Base-by-base conservation (phyloP, 768 basidiomycete species). In the Ramaria sp. region DNA sequence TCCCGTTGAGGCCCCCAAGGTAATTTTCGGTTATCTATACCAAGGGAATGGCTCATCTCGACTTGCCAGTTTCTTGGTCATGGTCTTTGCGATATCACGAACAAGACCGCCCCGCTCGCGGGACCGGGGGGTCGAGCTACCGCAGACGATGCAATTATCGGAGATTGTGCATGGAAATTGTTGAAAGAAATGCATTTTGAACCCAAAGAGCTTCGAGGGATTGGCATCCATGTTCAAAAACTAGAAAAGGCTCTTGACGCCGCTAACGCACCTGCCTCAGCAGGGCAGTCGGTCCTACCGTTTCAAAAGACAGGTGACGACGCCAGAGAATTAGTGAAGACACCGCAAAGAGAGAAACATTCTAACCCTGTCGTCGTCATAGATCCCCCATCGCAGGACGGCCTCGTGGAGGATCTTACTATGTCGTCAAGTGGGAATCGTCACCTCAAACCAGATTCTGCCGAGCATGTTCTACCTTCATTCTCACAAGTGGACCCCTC, bases 171-270 rank as follows among this genome's bases (percentile, higher is more conserved):
- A 6, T 88, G 86, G 81, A 77, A 79, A 59, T 69, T 96, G 15
- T 73, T 95, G 31, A 75, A 79, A 62, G 77, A 79, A 0, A 83
- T 92, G 67, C 73, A 78, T 38, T 86, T 96, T 51, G 87, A 91
- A 60, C 83, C 92, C 0, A 80, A 74, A 58, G 95, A 97, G 60
- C 72, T 98, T n/a, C 78, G 95, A 20, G 95, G 95, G 0, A 80
- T 98, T 56, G 92, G 90, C 0, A 85, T 98, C 7, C 91, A 94
- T 63, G 80, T 97, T 12, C 84, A 87, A 64, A 97, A 93, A 67
- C 76, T 98, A 4, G 91, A 96, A 69, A 72, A 76, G 7, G 63
- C 67, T 15, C 69, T 70, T 1, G 71, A 66, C 1, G 55, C 63
- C 66, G 22, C 63, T 22, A 33, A 51, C 10, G 54, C 33, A 19